phyloP scores from a whole-genome alignment of 441 rosid genomes.

The Brassica balearica region DNA sequence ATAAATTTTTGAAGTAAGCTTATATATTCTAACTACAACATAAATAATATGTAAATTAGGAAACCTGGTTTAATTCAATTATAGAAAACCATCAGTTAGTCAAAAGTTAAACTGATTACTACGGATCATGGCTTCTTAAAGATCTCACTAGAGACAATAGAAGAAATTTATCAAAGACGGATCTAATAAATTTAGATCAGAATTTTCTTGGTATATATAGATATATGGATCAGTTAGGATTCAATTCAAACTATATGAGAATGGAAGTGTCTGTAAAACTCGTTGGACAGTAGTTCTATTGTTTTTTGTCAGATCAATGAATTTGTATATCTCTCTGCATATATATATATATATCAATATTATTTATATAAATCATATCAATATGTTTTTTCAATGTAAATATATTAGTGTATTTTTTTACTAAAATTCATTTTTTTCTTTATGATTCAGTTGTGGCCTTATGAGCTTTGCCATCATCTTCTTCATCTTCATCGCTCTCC shows the following conservation, averaged over 20 bases:
- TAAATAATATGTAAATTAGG: conserved; percentile 4
- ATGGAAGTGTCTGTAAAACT: conserved; percentile 14
- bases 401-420: background rate
- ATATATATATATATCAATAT: background rate
- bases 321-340: conserved; percentile 26
- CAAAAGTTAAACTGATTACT: background rate
- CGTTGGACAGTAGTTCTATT: background rate
- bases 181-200: background rate
- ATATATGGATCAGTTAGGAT: conserved; percentile 22
- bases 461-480: conserved; percentile 19
- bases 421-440: background rate
- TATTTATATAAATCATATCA: conserved; percentile 2
- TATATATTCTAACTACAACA: background rate
- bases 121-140: conserved; percentile 6
- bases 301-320: background rate
- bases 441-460: conserved; percentile 18
- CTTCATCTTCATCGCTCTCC: conserved; percentile 13
- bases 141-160: conserved; percentile 7
- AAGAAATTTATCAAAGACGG: background rate
- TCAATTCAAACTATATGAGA: conserved; percentile 12
- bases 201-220: conserved; percentile 1
- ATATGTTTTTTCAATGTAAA: background rate
- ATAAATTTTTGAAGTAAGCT: background rate
- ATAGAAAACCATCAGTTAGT: conserved; percentile 5
- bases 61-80: conserved; percentile 1